These are phyloP conservation scores for Paradendryphiella salina DNA, from an alignment of 2,329 filamentous ascomycete species.

Conservation along the genomic window DNA sequence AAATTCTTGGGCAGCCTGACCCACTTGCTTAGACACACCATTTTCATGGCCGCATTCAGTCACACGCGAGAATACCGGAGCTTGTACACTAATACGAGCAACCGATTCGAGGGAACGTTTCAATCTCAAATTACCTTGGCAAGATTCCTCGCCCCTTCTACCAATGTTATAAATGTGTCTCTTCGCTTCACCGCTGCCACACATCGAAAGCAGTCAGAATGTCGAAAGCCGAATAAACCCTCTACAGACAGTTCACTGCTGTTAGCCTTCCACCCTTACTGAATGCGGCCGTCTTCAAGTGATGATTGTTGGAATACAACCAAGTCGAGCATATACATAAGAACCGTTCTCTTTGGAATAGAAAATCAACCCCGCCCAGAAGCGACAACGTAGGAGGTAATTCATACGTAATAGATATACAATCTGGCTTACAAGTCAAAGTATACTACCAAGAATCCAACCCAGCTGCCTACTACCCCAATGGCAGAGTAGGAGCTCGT, in stretches of 20 bases:
- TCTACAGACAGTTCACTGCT: neutral
- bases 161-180: neutral
- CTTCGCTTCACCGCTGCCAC: neutral
- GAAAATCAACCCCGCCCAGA: neutral
- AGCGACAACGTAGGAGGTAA: neutral
- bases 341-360: neutral
- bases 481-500: conserved; percentile 92
- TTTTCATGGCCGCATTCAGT: conserved; percentile 18
- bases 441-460: conserved; percentile 92
- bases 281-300: neutral
- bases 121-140: conserved; percentile 18
- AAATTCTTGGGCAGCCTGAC: conserved; percentile 37
- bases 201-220: neutral
- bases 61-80: conserved; percentile 11
- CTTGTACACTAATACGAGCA: neutral
- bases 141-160: neutral
- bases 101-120: neutral
- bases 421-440: conserved; percentile 54
- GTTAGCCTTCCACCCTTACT: neutral
- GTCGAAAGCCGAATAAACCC: neutral
- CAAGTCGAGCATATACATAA: neutral
- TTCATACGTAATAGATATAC: neutral
- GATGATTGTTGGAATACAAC: neutral
- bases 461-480: conserved; percentile 93
- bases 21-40: conserved; percentile 34